Evolutionary conservation across 23 red algal genomes (phyloP).

Genomic region (Cyanidium caldarium): DNA sequence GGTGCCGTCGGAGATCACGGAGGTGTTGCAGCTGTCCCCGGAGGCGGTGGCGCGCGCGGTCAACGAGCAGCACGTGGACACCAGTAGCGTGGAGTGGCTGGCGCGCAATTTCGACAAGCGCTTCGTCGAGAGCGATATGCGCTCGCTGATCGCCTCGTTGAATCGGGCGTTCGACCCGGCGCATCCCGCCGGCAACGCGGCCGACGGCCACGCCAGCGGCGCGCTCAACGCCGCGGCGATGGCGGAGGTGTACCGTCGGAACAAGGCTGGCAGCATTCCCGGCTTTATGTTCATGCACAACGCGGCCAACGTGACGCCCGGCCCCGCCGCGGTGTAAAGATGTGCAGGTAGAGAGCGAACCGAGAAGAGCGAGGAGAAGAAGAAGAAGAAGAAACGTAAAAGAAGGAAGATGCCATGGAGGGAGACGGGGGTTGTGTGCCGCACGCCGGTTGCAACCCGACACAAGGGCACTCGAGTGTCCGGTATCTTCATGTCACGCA

Average conservation of each 20-base stretch:
- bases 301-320: no score
- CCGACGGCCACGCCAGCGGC: background rate
- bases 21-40: constrained; percentile 1
- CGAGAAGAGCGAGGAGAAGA: no score
- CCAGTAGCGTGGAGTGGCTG: background rate
- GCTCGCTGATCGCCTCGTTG: constrained; percentile 6
- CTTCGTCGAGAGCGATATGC: constrained; percentile 1
- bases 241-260: background rate
- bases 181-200: background rate
- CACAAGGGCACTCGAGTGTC: no score
- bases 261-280: background rate
- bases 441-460: no score
- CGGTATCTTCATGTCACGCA: no score
- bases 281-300: constrained; percentile 1
- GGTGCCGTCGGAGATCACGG: background rate
- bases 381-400: no score
- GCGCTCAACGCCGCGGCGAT: background rate
- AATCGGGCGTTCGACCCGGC: background rate
- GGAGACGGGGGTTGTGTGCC: no score
- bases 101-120: background rate
- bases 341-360: no score
- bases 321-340: no score
- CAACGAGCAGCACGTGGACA: background rate
- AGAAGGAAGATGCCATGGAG: no score
- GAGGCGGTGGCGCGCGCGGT: background rate